Evolutionary conservation across 495 filamentous ascomycete genomes (phyloP), one percentile per base, ranked within the genome.

Genomic region (Amorphotheca resinae): DNA sequence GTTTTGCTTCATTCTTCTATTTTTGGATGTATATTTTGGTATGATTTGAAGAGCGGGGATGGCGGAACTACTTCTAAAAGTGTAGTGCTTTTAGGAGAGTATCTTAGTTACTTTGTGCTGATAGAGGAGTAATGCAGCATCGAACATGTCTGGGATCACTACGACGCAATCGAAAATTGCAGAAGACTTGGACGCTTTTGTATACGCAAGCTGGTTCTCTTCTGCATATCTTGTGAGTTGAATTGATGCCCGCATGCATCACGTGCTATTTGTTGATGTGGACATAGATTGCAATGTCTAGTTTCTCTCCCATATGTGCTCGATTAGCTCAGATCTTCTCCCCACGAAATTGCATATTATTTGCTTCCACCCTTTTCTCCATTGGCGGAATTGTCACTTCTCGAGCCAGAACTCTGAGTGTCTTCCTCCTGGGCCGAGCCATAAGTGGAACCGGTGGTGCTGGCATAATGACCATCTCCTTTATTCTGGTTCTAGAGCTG

Each of bases 91-190:
- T n/a, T n/a, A n/a, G n/a, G n/a, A n/a, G n/a, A n/a, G n/a, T n/a
- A n/a, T n/a, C n/a, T n/a, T n/a, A n/a, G n/a, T n/a, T n/a, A n/a
- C n/a, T n/a, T n/a, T 2, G 23, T 14, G 30, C 45, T 48, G 38
- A 48, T 16, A 15, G 2, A 12, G 18, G 17, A 2, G 36, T 14
- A 5, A 3, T 22, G 33, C 30, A 79, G 77, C 77, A 3, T 72
- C 69, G 48, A 87, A 89, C 58, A 82, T 85, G 66, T 79, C 74
- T 21, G 75, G 82, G 50, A 75, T 89, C 46, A 82, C 78, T 4
- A 87, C 82, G 20, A 80, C 77, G 1, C 82, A 86, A 59, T 80
- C 76, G 1, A 62, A 64, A 30, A 84, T 89, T 50, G 80, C 82
- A 1, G 66, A 66, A 15, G 82, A 86, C 44, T 62, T 87, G 0